phyloP scores from a whole-genome alignment of 371 early-diverging fungal species.

The Lichtheimia corymbifera region DNA sequence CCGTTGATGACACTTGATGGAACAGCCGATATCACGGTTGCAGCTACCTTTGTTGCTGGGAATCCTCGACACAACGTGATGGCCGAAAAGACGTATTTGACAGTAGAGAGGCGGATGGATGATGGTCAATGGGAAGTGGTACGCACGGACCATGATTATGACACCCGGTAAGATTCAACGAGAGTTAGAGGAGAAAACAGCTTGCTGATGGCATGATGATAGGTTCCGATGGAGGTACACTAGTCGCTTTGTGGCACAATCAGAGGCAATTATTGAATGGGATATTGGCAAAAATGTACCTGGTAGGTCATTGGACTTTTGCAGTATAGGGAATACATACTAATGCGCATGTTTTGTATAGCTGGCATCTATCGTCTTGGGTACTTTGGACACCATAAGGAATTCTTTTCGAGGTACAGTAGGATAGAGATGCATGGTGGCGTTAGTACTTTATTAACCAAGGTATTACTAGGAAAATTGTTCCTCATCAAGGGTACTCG shows the following conservation, averaged over 20 bases:
- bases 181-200: neutral
- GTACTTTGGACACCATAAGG: constrained; percentile 25
- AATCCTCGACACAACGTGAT: constrained; percentile 63
- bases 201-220: neutral
- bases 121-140: constrained; percentile 40
- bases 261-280: constrained; percentile 46
- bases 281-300: constrained; percentile 21
- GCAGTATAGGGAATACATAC: neutral
- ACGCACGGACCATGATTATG: constrained; percentile 47
- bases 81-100: constrained; percentile 45
- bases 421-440: neutral
- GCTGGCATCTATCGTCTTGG: constrained; percentile 22
- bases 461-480: constrained; percentile 2
- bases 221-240: constrained; percentile 45
- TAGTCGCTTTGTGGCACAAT: constrained; percentile 28
- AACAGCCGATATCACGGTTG: constrained; percentile 21
- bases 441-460: neutral
- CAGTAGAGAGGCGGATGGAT: constrained; percentile 46
- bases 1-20: constrained; percentile 3
- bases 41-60: constrained; percentile 57
- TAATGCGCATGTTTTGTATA: neutral
- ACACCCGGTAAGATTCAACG: constrained; percentile 31
- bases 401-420: constrained; percentile 16
- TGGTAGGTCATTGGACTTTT: constrained; percentile 9
- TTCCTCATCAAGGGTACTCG: constrained; percentile 21